Evolutionary conservation across 345 rosid genomes (phyloP), one percentile per base, ranked within the genome.

Genomic region (Geranium rotundifolium): DNA sequence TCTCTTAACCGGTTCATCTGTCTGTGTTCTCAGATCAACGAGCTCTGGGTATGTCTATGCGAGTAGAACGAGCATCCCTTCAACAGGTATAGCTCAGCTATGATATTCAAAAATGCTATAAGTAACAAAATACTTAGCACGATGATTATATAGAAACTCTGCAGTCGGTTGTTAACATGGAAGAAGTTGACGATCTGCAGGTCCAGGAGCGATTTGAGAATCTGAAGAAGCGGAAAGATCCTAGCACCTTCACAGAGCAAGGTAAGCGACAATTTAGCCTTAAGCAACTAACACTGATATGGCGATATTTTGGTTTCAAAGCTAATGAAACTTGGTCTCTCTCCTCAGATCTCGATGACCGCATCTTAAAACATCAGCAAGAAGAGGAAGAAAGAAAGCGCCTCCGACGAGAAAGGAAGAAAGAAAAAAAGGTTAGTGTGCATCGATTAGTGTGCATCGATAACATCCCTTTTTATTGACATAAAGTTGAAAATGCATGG

Each of bases 21-120:
- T 67, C 55, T 29, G 71, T 5, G 62, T 67, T 65, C 71, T 54
- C 68, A 93, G 99, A 92, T 84, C 98, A 92, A 79, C 83, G 98
- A 78, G 98, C 98, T 46, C 66, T 87, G 82, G 98, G 98, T 59
- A 89, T 92, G 98, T 89, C 96, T 68, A 92, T 92, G 98, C 84
- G 96, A 58, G 90, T 85, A 34, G 98, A 92, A 76, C 80, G 96
- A 19, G 95, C 97, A 58, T 83, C 92, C 59, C 95, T 93, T 72
- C 62, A 82, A 67, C 98, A 92, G 81, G 98, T 92, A 67, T 14
- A 18, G 56, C 12, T 18, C 70, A 17, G 30, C 19, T 58, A 19
- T 4, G 19, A 19, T 19, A 27, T 16, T 6, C 18, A 3, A 57
- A 14, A 19, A 12, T 20, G 27, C 29, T 19, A 57, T 57, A 14